Conservation (phyloP, 345 rosid genomes). For the Populus davidiana region DNA sequence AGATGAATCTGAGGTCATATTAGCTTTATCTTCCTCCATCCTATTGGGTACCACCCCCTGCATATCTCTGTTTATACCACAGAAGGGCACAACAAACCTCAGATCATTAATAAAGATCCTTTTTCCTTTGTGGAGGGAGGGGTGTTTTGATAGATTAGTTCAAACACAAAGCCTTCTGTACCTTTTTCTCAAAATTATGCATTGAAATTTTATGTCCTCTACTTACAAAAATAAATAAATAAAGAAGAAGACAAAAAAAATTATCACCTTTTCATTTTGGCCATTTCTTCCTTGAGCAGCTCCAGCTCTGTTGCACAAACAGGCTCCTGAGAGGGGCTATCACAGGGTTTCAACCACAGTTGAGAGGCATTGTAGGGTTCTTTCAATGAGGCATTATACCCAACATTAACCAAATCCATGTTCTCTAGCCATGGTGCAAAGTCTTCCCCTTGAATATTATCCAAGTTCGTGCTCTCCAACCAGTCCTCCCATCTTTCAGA, state of each 20-base stretch:
- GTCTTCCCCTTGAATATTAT: slow-evolving; percentile 55
- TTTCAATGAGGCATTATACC: slow-evolving; percentile 34
- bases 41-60: slow-evolving; percentile 45
- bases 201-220: background rate
- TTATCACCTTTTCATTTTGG: slow-evolving; percentile 54
- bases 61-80: slow-evolving; percentile 47
- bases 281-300: slow-evolving; percentile 49
- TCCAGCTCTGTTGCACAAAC: slow-evolving; percentile 45
- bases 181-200: background rate
- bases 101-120: background rate
- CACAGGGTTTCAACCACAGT: slow-evolving; percentile 43
- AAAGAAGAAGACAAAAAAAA: background rate
- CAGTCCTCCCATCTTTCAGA: slow-evolving; percentile 83
- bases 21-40: slow-evolving; percentile 53
- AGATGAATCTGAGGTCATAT: slow-evolving; percentile 63
- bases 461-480: slow-evolving; percentile 61
- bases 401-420: slow-evolving; percentile 39
- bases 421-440: slow-evolving; percentile 55
- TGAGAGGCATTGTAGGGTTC: slow-evolving; percentile 33
- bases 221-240: background rate
- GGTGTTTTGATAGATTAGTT: background rate
- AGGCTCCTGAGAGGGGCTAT: slow-evolving; percentile 38
- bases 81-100: slow-evolving; percentile 5
- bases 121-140: background rate
- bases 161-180: background rate